phyloP scores from a whole-genome alignment of 1,139 yeast genomes.

The Geotrichum candidum region DNA sequence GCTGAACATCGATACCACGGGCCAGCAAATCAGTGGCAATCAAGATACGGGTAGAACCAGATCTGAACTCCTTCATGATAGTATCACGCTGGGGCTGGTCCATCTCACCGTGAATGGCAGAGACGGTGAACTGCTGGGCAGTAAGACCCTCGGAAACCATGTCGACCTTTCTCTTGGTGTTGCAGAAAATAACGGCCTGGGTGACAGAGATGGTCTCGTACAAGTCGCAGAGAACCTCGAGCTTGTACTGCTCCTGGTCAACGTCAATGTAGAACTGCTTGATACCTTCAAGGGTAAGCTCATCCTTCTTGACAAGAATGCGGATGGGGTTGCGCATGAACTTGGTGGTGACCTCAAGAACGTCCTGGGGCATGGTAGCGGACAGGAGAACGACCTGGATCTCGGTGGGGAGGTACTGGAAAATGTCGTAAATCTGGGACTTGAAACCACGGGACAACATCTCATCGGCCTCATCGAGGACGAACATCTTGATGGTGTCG shows the following conservation, averaged over 20 bases:
- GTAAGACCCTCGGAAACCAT: conserved; percentile 81
- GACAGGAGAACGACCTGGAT: conserved; percentile 95
- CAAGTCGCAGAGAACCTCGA: conserved; percentile 92
- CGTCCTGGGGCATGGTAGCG: conserved; percentile 98
- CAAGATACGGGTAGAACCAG: conserved; percentile 95
- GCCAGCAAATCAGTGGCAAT: conserved; percentile 97
- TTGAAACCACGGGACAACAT: conserved; percentile 95
- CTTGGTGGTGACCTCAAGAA: conserved; percentile 90
- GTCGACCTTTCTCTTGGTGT: conserved; percentile 97
- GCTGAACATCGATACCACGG: conserved; percentile 99
- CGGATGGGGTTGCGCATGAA: conserved; percentile 97
- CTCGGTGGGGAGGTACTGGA: conserved; percentile 87
- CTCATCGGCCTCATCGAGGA: conserved; percentile 99
- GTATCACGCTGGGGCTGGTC: conserved; percentile 96
- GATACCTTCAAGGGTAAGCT: conserved; percentile 96
- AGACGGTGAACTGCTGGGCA: conserved; percentile 86
- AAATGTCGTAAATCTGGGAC: conserved; percentile 95
- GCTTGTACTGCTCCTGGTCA: conserved; percentile 87
- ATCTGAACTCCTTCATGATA: conserved; percentile 97
- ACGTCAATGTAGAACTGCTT: conserved; percentile 94
- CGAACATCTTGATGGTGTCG: conserved; percentile 89
- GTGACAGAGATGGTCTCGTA: conserved; percentile 97
- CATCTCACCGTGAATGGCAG: conserved; percentile 96
- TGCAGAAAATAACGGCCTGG: conserved; percentile 98
- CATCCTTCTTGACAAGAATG: conserved; percentile 96